Percentiles rank a stretch among this genome's conserved stretches.
Evolutionary conservation across 2,329 filamentous ascomycete species (phyloP).

Genomic region (Ceratocystis smalleyi): DNA sequence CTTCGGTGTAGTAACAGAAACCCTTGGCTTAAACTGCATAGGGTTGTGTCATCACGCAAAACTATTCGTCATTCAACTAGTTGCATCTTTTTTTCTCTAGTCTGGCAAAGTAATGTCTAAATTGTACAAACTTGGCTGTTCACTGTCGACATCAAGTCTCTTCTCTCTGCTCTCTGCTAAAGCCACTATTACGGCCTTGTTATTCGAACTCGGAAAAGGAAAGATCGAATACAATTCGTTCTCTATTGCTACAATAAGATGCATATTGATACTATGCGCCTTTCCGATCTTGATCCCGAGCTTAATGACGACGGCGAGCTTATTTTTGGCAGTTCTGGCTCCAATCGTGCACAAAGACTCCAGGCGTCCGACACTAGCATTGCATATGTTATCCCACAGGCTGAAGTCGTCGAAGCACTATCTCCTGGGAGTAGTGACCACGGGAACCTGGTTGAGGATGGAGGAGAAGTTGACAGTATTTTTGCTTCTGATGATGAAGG

Average conservation of each 20-base stretch:
- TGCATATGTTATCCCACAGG: background rate
- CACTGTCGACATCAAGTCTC: background rate
- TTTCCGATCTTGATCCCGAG: slow-evolving; percentile 7
- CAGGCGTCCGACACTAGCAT: background rate
- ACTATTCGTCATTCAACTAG: background rate
- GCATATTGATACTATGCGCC: slow-evolving; percentile 13
- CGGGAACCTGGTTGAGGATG: background rate
- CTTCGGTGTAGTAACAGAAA: background rate
- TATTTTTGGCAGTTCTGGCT: background rate
- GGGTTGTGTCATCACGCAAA: slow-evolving; percentile 7
- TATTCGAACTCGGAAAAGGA: background rate
- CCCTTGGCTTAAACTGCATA: background rate
- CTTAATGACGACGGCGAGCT: slow-evolving; percentile 1
- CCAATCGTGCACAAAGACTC: background rate
- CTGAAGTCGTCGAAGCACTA: background rate
- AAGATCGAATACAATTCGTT: background rate
- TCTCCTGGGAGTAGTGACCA: background rate
- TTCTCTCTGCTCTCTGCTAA: background rate
- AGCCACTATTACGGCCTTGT: background rate
- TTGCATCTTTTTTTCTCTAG: background rate
- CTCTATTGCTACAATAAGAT: background rate
- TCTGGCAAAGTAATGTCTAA: background rate
- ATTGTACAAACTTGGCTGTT: background rate
- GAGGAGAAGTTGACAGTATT: slow-evolving; percentile 11
- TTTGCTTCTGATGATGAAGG: slow-evolving; percentile 13